Base-by-base conservation (phyloP, 2,329 filamentous ascomycete species). In the Neurospora sp. region DNA sequence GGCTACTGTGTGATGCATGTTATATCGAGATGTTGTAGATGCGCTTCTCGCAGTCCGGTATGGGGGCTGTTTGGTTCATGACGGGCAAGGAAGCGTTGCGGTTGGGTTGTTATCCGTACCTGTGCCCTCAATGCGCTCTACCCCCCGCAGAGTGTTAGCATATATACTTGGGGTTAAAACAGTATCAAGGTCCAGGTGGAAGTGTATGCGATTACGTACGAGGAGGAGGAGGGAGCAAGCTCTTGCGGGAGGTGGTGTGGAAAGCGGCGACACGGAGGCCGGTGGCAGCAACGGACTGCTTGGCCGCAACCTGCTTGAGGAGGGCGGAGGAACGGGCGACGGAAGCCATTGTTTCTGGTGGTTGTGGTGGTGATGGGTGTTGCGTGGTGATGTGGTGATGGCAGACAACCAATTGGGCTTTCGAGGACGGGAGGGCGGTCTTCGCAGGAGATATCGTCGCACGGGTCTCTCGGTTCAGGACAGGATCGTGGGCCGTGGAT, bases 201-300 rank as follows among this genome's bases (percentile, higher is more conserved):
- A 36, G 28, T 62, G 52, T 62, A 62, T 62, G 67, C 67, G 40
- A 39, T 38, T 43, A 87, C 91, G 83, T 85, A 96, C 93, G 96
- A 78, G 94, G 93, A 74, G 91, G 87, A 70, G 93, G 90, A 71
- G 95, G 93, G 70, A 99, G 86, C 78, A 95, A 90, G 78, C 86
- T 85, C 81, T 88, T 87, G 82, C 88, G 87, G 81, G 89, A 86
- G 58, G 92, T 93, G 77, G 91, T 92, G 82, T 97, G 94, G 87
- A 99, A 97, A 76, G 92, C 90, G 74, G 93, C 90, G 76, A 90
- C 85, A 80, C 89, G 85, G 75, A 82, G 81, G 72, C 79, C 77
- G 73, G 81, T 79, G 73, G 76, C 76, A 70, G 79, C 74, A 70
- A 78, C 73, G 73, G 72, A 77, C 75, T 79, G 71, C 76, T 77